Conservation (phyloP, 768 basidiomycete species). For the Xerocomus brunneocitrinus region DNA sequence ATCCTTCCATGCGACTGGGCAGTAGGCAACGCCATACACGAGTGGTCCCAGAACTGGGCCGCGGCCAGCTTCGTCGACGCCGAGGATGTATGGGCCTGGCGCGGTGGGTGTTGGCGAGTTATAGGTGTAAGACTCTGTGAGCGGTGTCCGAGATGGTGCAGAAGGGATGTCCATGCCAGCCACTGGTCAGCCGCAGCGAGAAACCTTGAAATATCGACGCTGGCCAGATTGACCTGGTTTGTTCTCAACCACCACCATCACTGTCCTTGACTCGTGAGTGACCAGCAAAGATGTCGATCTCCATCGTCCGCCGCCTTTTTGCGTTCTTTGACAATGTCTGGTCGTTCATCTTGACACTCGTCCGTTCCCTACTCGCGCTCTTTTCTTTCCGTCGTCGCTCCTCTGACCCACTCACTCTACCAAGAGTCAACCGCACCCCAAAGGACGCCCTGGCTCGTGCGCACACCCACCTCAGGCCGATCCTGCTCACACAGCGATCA, state of each 20-base stretch:
- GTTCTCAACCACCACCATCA: conserved; percentile 1
- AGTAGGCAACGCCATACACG: conserved; percentile 95
- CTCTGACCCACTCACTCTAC: conserved; percentile 8
- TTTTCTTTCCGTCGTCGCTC: conserved; percentile 16
- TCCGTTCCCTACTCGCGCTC: conserved; percentile 22
- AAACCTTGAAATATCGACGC: conserved; percentile 5
- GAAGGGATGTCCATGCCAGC: conserved; percentile 42
- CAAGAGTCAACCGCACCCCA: background rate
- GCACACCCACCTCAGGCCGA: conserved; percentile 18
- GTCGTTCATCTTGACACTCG: conserved; percentile 26
- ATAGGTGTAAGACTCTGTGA: conserved; percentile 71
- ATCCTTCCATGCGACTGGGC: conserved; percentile 72
- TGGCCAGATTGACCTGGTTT: background rate
- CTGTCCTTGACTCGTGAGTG: conserved; percentile 15
- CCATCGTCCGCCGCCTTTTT: conserved; percentile 2
- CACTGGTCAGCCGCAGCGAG: conserved; percentile 10
- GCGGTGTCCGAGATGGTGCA: conserved; percentile 46
- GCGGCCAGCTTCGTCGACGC: conserved; percentile 97
- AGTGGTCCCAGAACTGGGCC: conserved; percentile 95
- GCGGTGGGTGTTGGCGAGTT: conserved; percentile 70
- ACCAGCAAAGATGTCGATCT: conserved; percentile 13
- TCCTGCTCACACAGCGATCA: conserved; percentile 15
- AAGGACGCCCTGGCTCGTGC: conserved; percentile 12
- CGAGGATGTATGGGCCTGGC: conserved; percentile 82
- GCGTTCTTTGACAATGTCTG: conserved; percentile 20